Conservation (phyloP, 768 basidiomycete species). For the Trametes punicea region DNA sequence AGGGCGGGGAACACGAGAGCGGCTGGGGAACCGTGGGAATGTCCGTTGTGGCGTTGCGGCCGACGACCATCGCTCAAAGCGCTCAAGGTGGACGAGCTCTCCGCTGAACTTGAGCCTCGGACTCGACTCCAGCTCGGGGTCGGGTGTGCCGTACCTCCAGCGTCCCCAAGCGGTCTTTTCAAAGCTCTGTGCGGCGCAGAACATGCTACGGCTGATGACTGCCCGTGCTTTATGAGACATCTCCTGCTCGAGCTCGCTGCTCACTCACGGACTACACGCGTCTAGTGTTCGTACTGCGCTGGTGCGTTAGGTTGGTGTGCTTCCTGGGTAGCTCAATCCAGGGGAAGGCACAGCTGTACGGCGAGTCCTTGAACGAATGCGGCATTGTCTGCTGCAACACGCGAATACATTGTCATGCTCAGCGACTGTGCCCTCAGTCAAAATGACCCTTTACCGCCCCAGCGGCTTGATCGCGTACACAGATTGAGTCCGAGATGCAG, state of each 20-base stretch:
- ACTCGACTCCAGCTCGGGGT: not conserved
- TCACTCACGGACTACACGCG: not conserved
- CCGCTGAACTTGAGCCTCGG: too few species aligned
- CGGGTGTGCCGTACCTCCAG: not conserved
- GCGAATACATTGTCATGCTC: not conserved
- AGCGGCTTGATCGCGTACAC: not conserved
- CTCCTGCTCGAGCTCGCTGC: not conserved
- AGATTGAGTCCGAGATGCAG: not conserved
- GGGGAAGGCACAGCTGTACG: not conserved
- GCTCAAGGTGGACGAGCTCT: too few species aligned
- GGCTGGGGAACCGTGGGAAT: conserved; percentile 8
- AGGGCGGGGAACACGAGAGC: not conserved
- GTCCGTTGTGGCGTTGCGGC: conserved; percentile 10
- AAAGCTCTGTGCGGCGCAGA: conserved; percentile 2
- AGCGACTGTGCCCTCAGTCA: not conserved
- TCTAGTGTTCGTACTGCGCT: conserved; percentile 5
- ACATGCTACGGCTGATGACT: not conserved
- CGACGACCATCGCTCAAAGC: too few species aligned
- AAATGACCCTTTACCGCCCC: not conserved
- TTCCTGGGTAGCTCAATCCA: conserved; percentile 4
- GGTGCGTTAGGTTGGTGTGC: not conserved
- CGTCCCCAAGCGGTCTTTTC: conserved; percentile 1
- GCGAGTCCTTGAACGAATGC: not conserved
- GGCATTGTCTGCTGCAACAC: not conserved
- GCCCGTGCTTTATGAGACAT: conserved; percentile 6